Percentiles rank a stretch among this genome's conserved stretches.
phyloP scores from a whole-genome alignment of 2,329 filamentous ascomycete genomes.

The Aspergillus sp. region DNA sequence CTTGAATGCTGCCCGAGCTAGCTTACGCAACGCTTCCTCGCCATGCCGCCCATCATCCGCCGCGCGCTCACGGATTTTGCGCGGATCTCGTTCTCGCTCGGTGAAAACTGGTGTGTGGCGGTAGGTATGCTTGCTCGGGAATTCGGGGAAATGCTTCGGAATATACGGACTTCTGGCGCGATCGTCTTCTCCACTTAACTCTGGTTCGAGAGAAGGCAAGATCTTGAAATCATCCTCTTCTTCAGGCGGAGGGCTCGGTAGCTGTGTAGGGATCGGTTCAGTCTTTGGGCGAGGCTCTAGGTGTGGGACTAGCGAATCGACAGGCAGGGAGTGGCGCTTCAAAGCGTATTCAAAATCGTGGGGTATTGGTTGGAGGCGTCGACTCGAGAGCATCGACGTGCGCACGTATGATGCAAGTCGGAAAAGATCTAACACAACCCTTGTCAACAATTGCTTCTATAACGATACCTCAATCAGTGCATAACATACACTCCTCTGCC shows the following conservation, averaged over 20 bases:
- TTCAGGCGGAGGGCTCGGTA: slow-evolving; percentile 43
- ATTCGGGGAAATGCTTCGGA: slow-evolving; percentile 60
- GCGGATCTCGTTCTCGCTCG: slow-evolving; percentile 58
- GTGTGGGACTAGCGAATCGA: slow-evolving; percentile 35
- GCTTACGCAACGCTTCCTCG: slow-evolving; percentile 63
- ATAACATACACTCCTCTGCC: slow-evolving; percentile 58
- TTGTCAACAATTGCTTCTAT: slow-evolving; percentile 17
- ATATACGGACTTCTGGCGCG: slow-evolving; percentile 54
- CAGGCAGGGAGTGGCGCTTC: slow-evolving; percentile 29
- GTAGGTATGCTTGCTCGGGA: slow-evolving; percentile 66
- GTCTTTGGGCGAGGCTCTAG: slow-evolving; percentile 28
- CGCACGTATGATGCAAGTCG: slow-evolving; percentile 55
- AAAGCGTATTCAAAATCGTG: slow-evolving; percentile 57
- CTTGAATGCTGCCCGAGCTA: slow-evolving; percentile 52
- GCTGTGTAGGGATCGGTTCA: slow-evolving; percentile 27
- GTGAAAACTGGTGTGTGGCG: slow-evolving; percentile 60
- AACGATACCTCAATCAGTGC: background rate
- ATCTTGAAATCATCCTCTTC: slow-evolving; percentile 34
- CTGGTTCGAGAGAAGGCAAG: slow-evolving; percentile 51
- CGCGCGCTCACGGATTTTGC: slow-evolving; percentile 61
- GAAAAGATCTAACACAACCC: slow-evolving; percentile 51
- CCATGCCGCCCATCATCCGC: slow-evolving; percentile 66
- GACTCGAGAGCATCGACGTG: slow-evolving; percentile 57
- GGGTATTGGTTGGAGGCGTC: slow-evolving; percentile 57
- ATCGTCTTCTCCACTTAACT: slow-evolving; percentile 49